phyloP scores from a whole-genome alignment of 2,329 filamentous ascomycete species.

The Clonostachys chloroleuca region DNA sequence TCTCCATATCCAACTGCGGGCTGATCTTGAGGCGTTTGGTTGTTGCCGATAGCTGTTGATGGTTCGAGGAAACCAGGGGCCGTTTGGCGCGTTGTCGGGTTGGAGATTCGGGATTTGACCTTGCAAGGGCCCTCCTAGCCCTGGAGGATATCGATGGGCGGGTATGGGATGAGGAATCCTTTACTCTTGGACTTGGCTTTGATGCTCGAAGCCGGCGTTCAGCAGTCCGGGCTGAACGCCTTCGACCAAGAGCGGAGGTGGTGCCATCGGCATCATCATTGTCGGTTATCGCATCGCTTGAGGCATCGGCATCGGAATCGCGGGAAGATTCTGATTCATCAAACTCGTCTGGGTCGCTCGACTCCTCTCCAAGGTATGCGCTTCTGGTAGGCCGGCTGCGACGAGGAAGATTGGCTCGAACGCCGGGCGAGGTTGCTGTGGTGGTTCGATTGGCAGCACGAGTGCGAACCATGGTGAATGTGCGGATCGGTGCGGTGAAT shows the following conservation, averaged over 20 bases:
- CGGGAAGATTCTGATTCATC: conserved; percentile 1
- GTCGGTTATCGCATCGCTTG: too few relatives aligned
- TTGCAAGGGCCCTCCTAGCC: neutral
- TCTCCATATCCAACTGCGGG: too few relatives aligned
- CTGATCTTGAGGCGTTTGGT: too few relatives aligned
- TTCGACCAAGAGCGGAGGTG: too few relatives aligned
- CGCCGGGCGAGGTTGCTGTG: neutral
- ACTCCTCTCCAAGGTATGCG: conserved; percentile 1
- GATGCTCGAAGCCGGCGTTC: too few relatives aligned
- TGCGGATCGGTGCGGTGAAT: neutral
- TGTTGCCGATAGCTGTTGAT: neutral
- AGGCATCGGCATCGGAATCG: neutral
- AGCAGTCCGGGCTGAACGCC: too few relatives aligned
- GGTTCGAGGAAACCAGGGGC: neutral
- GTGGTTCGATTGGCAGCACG: neutral
- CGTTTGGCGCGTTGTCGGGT: neutral
- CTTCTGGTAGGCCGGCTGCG: neutral
- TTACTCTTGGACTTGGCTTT: too few relatives aligned
- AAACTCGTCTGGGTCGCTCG: neutral
- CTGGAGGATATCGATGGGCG: too few relatives aligned
- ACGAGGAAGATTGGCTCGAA: neutral
- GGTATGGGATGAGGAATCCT: too few relatives aligned
- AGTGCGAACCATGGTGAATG: conserved; percentile 1
- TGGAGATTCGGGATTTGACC: neutral
- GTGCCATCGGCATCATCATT: too few relatives aligned